Conservation (phyloP, 306 rosid genomes). For the Begonia fuchsioides region DNA sequence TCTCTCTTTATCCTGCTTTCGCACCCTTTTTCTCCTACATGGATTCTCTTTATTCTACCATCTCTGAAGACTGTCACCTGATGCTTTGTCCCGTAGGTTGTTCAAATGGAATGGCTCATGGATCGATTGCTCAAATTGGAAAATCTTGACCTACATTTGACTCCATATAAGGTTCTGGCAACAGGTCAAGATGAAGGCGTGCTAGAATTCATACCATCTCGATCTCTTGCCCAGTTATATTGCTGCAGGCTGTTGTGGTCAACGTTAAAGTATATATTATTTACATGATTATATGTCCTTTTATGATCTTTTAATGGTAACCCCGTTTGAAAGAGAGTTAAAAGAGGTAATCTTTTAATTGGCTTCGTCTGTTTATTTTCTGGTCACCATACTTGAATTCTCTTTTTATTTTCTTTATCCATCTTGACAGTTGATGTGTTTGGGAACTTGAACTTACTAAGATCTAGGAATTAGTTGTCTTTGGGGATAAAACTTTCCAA, state of each 20-base stretch:
- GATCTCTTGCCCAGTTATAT: slow-evolving; percentile 68
- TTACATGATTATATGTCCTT: too few relatives aligned
- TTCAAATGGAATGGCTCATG: slow-evolving; percentile 97
- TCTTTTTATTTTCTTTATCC: too few relatives aligned
- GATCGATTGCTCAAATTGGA: slow-evolving; percentile 85
- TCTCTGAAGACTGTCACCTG: slow-evolving; percentile 8
- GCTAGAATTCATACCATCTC: slow-evolving; percentile 90
- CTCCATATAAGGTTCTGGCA: slow-evolving; percentile 91
- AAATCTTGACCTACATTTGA: slow-evolving; percentile 83
- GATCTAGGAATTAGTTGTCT: too few relatives aligned
- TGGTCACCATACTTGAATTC: too few relatives aligned
- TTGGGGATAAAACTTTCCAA: too few relatives aligned
- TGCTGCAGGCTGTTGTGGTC: background rate
- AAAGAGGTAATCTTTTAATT: too few relatives aligned
- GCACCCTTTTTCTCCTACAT: background rate
- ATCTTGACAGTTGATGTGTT: too few relatives aligned
- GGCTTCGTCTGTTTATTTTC: too few relatives aligned
- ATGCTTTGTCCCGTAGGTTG: slow-evolving; percentile 44
- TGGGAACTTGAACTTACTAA: too few relatives aligned
- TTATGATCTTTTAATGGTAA: background rate
- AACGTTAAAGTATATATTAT: too few relatives aligned
- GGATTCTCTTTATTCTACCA: background rate
- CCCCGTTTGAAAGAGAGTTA: too few relatives aligned
- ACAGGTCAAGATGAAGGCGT: slow-evolving; percentile 99
- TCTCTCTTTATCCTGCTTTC: slow-evolving; percentile 6